phyloP scores from a whole-genome alignment of 192 early-diverging fungal genomes.

The Backusella australiensis region DNA sequence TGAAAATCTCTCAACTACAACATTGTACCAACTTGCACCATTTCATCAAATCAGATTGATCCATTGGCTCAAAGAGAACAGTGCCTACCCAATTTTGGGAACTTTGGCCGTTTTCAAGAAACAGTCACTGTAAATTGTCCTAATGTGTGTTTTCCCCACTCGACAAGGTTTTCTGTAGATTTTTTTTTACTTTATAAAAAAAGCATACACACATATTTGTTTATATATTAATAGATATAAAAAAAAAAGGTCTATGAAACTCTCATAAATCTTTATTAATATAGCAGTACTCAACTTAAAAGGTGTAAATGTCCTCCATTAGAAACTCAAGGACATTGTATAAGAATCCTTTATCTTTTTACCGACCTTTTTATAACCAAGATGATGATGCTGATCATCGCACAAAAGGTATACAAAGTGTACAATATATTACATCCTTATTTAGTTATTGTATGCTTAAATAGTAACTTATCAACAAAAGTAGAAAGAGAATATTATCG shows the following conservation, averaged over 20 bases:
- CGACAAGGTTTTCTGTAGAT: not conserved
- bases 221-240: not conserved
- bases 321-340: not conserved
- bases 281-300: not conserved
- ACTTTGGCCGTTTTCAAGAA: not conserved
- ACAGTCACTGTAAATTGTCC: not conserved
- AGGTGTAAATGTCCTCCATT: slow-evolving; percentile 9
- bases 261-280: not conserved
- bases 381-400: not conserved
- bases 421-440: not conserved
- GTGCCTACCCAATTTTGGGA: not conserved
- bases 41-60: no score
- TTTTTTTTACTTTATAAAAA: not conserved
- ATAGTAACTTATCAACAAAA: not conserved
- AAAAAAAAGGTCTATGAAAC: not conserved
- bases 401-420: not conserved
- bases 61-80: not conserved
- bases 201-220: not conserved
- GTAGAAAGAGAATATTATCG: not conserved
- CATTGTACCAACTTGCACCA: no score
- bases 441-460: slow-evolving; percentile 1
- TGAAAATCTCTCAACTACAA: no score
- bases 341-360: slow-evolving; percentile 7
- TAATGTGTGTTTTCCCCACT: not conserved
- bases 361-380: slow-evolving; percentile 3